Base-by-base conservation (phyloP, 192 early-diverging fungal genomes). In the Dissophora ornata region DNA sequence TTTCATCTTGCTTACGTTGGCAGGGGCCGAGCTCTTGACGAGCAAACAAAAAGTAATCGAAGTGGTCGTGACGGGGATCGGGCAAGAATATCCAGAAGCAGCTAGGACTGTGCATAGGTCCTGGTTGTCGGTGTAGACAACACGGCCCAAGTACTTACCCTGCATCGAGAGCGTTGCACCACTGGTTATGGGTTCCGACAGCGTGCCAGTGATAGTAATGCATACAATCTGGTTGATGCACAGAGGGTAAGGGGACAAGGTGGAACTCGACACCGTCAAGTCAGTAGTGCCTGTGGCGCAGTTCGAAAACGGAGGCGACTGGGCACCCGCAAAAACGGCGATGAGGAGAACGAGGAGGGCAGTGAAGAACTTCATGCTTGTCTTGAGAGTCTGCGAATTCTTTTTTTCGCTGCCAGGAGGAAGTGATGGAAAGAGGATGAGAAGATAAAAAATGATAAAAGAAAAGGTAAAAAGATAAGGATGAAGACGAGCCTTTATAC, bases 251-350 rank as follows among this genome's bases (percentile, higher is more conserved):
- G 79, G 83, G 53, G 66, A 54, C 10, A 79, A 57, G 19, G 60
- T 51, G 54, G 69, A 69, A 78, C 75, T 69, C 61, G 81, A 69
- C 59, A 70, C 64, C 25, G 79, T 42, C 82, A 62, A 22, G 18
- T 49, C 29, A 24, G 57, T 59, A 42, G 48, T 32, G n/a, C 42
- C 45, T 1, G 45, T 11, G 18, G 58, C 58, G 45, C 58, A 60
- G 51, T 79, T 79, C 19, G 54, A 64, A 19, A 56, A 61, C 5
- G 62, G 19, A 4, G 59, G 59, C 21, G 34, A 80, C 79, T 82
- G 79, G 47, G 82, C 74, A 33, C 47, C 67, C 29, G 69, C 81
- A 36, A 80, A 34, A 21, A 55, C 55, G 38, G 79, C 47, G 25
- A 78, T n/a, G n/a, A n/a, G n/a, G n/a, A n/a, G n/a, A n/a, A n/a